Conservation (phyloP, 2,329 filamentous ascomycete genomes). For the Ascochyta fabae region DNA sequence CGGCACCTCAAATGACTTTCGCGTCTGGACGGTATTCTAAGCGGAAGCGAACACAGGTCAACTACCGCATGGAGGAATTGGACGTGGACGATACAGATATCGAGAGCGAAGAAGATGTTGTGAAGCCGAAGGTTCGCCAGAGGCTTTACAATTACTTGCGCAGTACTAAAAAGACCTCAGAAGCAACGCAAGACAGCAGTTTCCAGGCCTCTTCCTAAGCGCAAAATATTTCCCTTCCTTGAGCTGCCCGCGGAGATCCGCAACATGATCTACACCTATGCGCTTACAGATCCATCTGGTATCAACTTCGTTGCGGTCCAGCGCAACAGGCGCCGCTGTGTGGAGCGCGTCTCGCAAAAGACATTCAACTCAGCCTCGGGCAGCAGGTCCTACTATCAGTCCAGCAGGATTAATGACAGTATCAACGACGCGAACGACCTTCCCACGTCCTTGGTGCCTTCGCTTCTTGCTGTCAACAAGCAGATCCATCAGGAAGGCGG, state of each 20-base stretch:
- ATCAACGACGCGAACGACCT: conserved; percentile 14
- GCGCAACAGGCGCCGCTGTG: conserved; percentile 38
- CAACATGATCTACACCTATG: conserved; percentile 42
- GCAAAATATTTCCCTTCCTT: conserved; percentile 44
- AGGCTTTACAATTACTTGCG: not conserved
- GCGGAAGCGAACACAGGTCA: conserved; percentile 43
- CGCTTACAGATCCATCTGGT: conserved; percentile 35
- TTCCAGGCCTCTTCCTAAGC: conserved; percentile 36
- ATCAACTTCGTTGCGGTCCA: conserved; percentile 34
- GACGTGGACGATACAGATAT: conserved; percentile 29
- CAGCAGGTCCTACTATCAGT: conserved; percentile 1
- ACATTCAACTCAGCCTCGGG: not conserved
- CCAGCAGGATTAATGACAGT: conserved; percentile 13
- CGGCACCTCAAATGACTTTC: conserved; percentile 16
- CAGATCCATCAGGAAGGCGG: conserved; percentile 38
- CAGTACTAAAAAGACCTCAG: conserved; percentile 21
- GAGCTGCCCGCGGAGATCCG: conserved; percentile 44
- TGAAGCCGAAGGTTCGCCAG: conserved; percentile 34
- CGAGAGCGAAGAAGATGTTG: conserved; percentile 26
- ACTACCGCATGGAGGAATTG: conserved; percentile 36
- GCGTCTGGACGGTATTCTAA: conserved; percentile 39
- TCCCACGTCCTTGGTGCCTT: conserved; percentile 24
- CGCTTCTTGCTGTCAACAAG: conserved; percentile 38
- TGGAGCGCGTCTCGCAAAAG: conserved; percentile 26
- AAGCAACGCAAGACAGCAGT: conserved; percentile 30